phyloP scores from a whole-genome alignment of 768 basidiomycete species.

The Gautieria morchelliformis region DNA sequence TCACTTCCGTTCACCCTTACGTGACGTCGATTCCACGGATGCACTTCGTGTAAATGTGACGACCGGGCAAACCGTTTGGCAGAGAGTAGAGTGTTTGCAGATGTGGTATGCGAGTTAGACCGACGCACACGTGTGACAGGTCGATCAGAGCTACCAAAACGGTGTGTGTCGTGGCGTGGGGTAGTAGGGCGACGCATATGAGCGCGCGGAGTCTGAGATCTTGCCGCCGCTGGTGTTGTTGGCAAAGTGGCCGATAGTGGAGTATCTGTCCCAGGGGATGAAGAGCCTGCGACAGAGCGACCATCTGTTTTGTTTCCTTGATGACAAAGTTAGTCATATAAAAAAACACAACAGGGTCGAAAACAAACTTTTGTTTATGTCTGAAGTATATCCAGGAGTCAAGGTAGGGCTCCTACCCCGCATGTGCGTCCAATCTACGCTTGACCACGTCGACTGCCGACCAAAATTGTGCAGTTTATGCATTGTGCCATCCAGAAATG shows the following conservation, averaged over 20 bases:
- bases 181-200: not conserved
- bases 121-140: conserved; percentile 21
- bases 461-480: not conserved
- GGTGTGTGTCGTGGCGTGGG: conserved; percentile 12
- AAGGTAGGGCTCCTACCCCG: not conserved
- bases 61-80: conserved; percentile 53
- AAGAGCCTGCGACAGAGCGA: not conserved
- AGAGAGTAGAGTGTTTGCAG: conserved; percentile 11
- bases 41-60: conserved; percentile 60
- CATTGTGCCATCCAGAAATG: conserved; percentile 4
- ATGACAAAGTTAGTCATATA: not conserved
- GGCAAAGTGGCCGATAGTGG: not conserved
- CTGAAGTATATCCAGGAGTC: not conserved
- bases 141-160: conserved; percentile 26
- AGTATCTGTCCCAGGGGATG: not conserved
- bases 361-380: not conserved
- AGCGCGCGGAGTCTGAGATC: not conserved
- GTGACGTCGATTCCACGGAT: not conserved
- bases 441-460: not conserved
- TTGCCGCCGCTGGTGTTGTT: not conserved
- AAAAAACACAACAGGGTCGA: not conserved
- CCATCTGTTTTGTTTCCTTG: not conserved
- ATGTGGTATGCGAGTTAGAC: conserved; percentile 4
- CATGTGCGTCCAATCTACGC: not conserved
- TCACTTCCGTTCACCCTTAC: not conserved